Base-by-base conservation (phyloP, 805 yeast genomes). In the Nakazawaea holstii region DNA sequence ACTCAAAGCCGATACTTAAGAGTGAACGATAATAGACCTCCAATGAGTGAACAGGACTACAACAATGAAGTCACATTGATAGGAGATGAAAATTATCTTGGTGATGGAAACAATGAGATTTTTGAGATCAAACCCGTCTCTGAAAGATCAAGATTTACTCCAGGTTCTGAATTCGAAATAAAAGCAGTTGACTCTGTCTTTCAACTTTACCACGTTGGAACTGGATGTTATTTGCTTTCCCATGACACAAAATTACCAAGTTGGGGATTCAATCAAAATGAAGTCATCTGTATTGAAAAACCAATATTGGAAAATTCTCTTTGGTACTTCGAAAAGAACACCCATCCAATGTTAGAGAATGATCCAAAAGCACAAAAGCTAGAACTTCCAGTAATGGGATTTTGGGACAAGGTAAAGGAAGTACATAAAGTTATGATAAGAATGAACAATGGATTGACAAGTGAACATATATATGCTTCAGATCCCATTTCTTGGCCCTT, bases 31-130 rank as follows among this genome's bases (percentile, higher is more conserved):
- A 57, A 43, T 4, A 79, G 91, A 51, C 97, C 98, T 3, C 97
- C 96, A 8, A 78, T 90, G 27, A 78, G 92, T 8, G 96, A 88
- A 59, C 94, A 88, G 58, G 98, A 94, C 48, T 91, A 92, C 64
- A 84, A 90, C 59, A 77, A 76, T 53, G 96, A 90, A 64, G 95
- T 90, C 1, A 76, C 87, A 27, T 80, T 88, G 53, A 69, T 80
- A 48, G 94, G 92, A 4, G 77, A 76, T 62, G 63, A 71, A 6
- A 77, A 80, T 1, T 78, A 79, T 58, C 66, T 67, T 2, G 94
- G 88, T 14, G 86, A 86, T 54, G 44, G 43, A 5, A 70, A 74
- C 37, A 80, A 80, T 59, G 90, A 87, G 61, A 77, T 78, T 52
- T 90, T 89, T 75, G 77, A 77, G 48, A 66, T 92, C 17, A 73